phyloP scores from a whole-genome alignment of 179 eudicot species.

The Corrigiola litoralis region DNA sequence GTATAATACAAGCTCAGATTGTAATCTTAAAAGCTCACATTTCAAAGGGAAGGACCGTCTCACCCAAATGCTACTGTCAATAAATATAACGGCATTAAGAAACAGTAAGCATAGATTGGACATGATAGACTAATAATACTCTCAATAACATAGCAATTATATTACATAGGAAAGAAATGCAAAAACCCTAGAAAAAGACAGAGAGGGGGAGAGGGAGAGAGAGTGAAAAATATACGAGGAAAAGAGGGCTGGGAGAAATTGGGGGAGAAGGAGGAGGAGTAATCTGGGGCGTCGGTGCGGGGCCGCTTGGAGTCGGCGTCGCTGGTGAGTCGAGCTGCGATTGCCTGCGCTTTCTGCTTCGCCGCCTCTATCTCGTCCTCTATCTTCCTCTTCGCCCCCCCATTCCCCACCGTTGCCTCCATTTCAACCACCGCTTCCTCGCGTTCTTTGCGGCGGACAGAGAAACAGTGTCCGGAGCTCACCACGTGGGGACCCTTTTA shows the following conservation, averaged over 20 bases:
- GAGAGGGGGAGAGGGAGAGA: background rate
- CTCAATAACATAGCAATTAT: no score
- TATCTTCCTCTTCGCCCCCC: slow-evolving; percentile 26
- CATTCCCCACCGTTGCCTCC: background rate
- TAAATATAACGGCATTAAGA: no score
- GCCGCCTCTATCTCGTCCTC: slow-evolving; percentile 57
- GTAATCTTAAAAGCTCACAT: no score
- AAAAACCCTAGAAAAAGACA: background rate
- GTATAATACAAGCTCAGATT: no score
- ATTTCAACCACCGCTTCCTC: background rate
- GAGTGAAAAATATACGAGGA: slow-evolving; percentile 2
- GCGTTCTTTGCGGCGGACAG: background rate
- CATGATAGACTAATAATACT: no score
- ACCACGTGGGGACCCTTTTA: no score
- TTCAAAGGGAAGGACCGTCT: no score
- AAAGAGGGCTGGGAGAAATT: slow-evolving; percentile 10
- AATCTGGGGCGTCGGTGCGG: slow-evolving; percentile 26
- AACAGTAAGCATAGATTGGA: no score
- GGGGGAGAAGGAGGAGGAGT: slow-evolving; percentile 12
- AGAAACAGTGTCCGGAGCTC: background rate
- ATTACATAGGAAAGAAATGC: background rate
- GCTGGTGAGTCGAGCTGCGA: slow-evolving; percentile 57
- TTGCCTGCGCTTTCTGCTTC: slow-evolving; percentile 70
- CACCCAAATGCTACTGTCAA: no score
- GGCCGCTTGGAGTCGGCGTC: slow-evolving; percentile 61